Evolutionary conservation across 495 filamentous ascomycete genomes (phyloP).

Genomic region (Penicillium parvum): DNA sequence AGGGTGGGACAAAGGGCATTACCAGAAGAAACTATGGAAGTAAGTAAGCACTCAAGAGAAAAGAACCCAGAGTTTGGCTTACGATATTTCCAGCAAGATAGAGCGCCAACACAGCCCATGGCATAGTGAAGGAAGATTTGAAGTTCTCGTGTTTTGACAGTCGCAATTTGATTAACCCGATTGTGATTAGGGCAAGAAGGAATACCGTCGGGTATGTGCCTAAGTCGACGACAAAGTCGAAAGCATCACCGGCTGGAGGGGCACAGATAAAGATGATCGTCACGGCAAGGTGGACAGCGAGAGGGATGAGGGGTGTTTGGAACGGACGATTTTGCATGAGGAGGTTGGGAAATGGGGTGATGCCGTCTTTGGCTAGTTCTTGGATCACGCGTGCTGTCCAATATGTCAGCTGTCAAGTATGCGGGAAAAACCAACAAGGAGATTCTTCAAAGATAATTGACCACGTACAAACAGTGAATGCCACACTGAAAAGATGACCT

Average conservation of each 20-base stretch:
- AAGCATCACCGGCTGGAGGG: slow-evolving; percentile 56
- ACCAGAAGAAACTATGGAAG: slow-evolving; percentile 29
- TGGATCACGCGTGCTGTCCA: slow-evolving; percentile 57
- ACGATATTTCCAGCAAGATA: slow-evolving; percentile 25
- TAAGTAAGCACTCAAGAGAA: neutral
- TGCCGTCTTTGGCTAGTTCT: slow-evolving; percentile 61
- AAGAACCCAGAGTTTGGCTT: neutral
- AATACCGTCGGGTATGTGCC: slow-evolving; percentile 48
- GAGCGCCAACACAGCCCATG: slow-evolving; percentile 20
- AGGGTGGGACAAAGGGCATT: slow-evolving; percentile 37
- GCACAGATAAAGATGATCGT: slow-evolving; percentile 58
- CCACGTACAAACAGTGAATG: slow-evolving; percentile 24
- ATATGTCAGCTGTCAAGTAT: too few species aligned
- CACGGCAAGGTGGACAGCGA: slow-evolving; percentile 58
- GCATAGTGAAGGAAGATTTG: slow-evolving; percentile 16
- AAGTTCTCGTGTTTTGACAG: slow-evolving; percentile 5
- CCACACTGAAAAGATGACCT: slow-evolving; percentile 62
- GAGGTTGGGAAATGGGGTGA: slow-evolving; percentile 58
- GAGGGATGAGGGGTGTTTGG: slow-evolving; percentile 53
- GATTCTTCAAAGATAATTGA: neutral
- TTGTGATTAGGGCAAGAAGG: slow-evolving; percentile 16
- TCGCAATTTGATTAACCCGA: slow-evolving; percentile 25
- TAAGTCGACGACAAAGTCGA: slow-evolving; percentile 63
- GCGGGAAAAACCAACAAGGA: too few species aligned
- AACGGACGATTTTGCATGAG: slow-evolving; percentile 63